Evolutionary conservation across 805 yeast genomes (phyloP), one percentile per base, ranked within the genome.

Genomic region (Saturnispora kantuleensis): DNA sequence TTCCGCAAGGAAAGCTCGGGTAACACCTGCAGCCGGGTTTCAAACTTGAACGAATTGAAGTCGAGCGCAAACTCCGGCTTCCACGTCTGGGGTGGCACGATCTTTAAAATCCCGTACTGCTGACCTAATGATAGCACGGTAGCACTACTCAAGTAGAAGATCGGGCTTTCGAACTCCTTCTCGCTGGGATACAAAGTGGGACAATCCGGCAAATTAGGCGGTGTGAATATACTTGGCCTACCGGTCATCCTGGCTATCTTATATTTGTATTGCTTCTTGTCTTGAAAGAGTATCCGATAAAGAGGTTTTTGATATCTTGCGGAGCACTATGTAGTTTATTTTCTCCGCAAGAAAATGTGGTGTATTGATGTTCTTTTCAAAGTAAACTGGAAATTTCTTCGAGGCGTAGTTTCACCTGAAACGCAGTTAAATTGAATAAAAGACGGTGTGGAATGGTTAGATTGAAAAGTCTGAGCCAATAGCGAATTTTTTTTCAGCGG

Each of bases 21-120:
- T 44, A 84, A 55, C 39, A 70, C 73, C 57, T 84, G 93, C n/a
- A 79, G 57, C 44, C 94, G 61, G 8, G 87, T 81, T 49, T 76
- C 79, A 56, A 84, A 84, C 40, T 62, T 69, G 60, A 84, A 83
- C n/a, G 56, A 57, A 6, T 63, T 54, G 38, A 67, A 65, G 40
- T 81, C 69, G 16, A 83, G 63, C 44, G 77, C 69, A 50, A 81
- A 71, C 0, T 76, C 76, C 0, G 81, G 80, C 39, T 56, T 57
- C 79, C 80, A 76, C n/a, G 54, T 60, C 13, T 50, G 44, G 0
- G 81, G 81, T 5, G 81, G 81, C 8, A 67, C 64, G 2, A 76
- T 53, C 52, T 76, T 76, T 29, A 76, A 58, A n/a, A 76, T 63
- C 2, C 81, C 81, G 52, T 59, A 74, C 41, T 65, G 52, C 8